Conservation (phyloP, 176 grass and related monocot genomes). For the Oryza meridionalis region DNA sequence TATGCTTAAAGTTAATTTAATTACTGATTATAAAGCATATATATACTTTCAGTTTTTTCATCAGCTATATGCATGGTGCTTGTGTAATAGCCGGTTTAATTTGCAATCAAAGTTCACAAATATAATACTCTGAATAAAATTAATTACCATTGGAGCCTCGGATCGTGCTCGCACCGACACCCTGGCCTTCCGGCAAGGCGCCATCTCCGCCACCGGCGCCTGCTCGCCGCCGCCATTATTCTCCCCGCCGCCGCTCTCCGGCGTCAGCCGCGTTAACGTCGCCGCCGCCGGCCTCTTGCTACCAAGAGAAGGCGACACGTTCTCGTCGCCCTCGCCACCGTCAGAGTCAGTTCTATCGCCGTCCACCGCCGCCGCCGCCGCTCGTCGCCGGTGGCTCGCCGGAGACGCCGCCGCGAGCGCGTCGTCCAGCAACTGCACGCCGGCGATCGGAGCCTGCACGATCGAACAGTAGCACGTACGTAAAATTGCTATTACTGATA, state of each 20-base stretch:
- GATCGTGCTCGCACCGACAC: constrained; percentile 86
- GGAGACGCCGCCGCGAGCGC: constrained; percentile 24
- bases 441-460: constrained; percentile 30
- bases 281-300: constrained; percentile 15
- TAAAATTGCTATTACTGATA: constrained; percentile 6
- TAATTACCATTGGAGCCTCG: constrained; percentile 68
- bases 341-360: constrained; percentile 33
- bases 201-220: constrained; percentile 39
- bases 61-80: too few species aligned
- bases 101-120: neutral
- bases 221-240: constrained; percentile 13
- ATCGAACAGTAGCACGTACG: neutral
- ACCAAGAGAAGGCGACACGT: neutral
- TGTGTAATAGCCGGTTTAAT: neutral
- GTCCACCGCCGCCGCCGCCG: neutral
- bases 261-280: neutral
- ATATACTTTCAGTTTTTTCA: too few species aligned
- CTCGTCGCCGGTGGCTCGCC: neutral
- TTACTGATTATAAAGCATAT: neutral
- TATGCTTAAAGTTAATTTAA: neutral
- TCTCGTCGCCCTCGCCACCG: constrained; percentile 38
- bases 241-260: constrained; percentile 18
- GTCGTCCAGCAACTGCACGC: constrained; percentile 61
- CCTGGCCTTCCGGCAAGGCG: constrained; percentile 64
- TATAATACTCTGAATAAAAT: neutral